Base-by-base conservation (phyloP, 768 basidiomycete genomes). In the Tephrocybe sp. region DNA sequence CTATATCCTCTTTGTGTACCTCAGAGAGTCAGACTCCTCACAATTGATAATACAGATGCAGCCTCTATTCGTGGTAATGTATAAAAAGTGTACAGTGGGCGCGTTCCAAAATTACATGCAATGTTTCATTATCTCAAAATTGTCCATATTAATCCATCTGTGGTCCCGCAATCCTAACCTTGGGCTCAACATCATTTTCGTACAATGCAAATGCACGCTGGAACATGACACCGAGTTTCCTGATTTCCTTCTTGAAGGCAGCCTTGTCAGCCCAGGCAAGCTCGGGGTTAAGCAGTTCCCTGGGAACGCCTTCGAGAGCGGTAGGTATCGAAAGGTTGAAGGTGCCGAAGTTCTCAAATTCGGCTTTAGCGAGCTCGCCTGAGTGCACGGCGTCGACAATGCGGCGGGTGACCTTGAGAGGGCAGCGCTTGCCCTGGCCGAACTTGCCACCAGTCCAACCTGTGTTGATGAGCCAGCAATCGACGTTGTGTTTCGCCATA, bases 381-480 rank as follows among this genome's bases (percentile, higher is more conserved):
- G 89, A 87, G 77, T 98, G 97, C 63, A 98, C 92, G 35, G 94
- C 90, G 68, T 98, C 94, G 71, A 98, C 89, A 68, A 98, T 98
- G 52, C 87, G 85, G 49, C 96, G 92, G 41, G 97, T 98, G 73
- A 85, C 92, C 66, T 89, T 90, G 73, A 99, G 86, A 16, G 96
- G 88, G 83, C 96, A 99, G 57, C 96, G 91, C 73, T 89, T 91
- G 60, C 95, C 96, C 13, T 68, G 63, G 42, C 96, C 96, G 68
- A 84, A 99, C 69, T 92, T 92, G 68, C 96, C 96, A 49, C 91
- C 87, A 46, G 91, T 88, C 92, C 92, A 95, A 55, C 91, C 96
- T 2, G 96, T 99, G 86, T 99, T 98, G 83, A 99, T 89, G 65
- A 98, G 79, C 92, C 93, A 99, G 77, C 95, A 97, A 70, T 93